Conservation (phyloP, 1,284 basidiomycete genomes). For the Cutaneotrichosporon arboriforme region DNA sequence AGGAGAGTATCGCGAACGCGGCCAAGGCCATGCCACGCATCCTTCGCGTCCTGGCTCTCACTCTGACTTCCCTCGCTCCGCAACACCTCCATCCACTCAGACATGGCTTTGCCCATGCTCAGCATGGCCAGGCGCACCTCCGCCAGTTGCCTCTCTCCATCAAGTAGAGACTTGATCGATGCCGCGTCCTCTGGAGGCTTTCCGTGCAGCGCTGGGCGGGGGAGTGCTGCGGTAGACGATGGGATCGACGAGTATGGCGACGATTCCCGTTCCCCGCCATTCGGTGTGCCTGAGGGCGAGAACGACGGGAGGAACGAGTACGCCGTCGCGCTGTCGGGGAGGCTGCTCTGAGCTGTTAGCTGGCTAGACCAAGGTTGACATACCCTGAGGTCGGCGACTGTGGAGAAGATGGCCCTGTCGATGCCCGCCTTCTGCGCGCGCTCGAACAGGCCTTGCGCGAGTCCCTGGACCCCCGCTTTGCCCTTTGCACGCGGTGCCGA, state of each 20-base stretch:
- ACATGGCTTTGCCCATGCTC: constrained; percentile 45
- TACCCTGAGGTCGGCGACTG: constrained; percentile 43
- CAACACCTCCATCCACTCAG: constrained; percentile 34
- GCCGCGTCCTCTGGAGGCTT: constrained; percentile 5
- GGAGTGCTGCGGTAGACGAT: constrained; percentile 20
- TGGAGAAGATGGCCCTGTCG: constrained; percentile 46
- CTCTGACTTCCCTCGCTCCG: not conserved
- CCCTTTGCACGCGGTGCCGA: constrained; percentile 1
- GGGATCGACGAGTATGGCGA: constrained; percentile 34
- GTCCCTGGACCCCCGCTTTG: constrained; percentile 29
- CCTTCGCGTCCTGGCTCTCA: not conserved
- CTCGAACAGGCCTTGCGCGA: constrained; percentile 46
- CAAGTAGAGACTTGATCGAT: constrained; percentile 30
- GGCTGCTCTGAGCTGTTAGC: constrained; percentile 59
- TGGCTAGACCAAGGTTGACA: constrained; percentile 4
- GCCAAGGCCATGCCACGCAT: constrained; percentile 30
- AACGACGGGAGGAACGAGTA: constrained; percentile 44
- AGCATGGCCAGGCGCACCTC: constrained; percentile 43
- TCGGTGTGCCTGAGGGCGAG: constrained; percentile 23
- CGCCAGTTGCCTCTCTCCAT: constrained; percentile 43
- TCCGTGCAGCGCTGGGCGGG: constrained; percentile 14
- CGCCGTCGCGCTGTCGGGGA: constrained; percentile 57
- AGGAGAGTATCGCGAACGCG: constrained; percentile 34
- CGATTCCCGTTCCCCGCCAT: constrained; percentile 13
- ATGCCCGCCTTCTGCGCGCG: constrained; percentile 47